Conservation (phyloP, 2,329 filamentous ascomycete species). For the Elsinoe perseae region DNA sequence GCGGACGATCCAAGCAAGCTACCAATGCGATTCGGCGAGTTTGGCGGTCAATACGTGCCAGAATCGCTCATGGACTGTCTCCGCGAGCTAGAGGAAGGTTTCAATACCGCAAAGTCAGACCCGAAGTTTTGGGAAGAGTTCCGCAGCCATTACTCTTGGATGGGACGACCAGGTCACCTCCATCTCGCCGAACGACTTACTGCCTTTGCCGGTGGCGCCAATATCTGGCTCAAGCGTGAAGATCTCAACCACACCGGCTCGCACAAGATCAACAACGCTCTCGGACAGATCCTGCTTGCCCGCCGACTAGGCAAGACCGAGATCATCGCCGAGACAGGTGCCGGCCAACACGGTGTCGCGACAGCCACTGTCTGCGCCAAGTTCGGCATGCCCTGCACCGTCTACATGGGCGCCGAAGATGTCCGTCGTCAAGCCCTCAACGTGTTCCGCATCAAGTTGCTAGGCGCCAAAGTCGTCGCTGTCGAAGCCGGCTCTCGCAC, state of each 20-base stretch:
- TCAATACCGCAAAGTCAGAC: slow-evolving; percentile 79
- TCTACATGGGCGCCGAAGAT: slow-evolving; percentile 98
- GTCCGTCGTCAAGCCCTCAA: slow-evolving; percentile 93
- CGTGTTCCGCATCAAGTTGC: slow-evolving; percentile 95
- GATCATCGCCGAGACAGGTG: slow-evolving; percentile 96
- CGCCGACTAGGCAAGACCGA: slow-evolving; percentile 83
- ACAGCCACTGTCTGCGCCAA: slow-evolving; percentile 97
- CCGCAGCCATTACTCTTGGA: slow-evolving; percentile 91
- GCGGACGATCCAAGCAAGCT: slow-evolving; percentile 48
- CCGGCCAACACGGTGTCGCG: slow-evolving; percentile 94
- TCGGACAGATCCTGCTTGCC: slow-evolving; percentile 86
- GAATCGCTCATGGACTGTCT: slow-evolving; percentile 98
- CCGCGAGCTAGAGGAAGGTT: slow-evolving; percentile 80
- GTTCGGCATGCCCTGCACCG: slow-evolving; percentile 95
- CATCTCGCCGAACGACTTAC: slow-evolving; percentile 85
- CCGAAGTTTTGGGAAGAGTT: slow-evolving; percentile 96
- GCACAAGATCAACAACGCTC: slow-evolving; percentile 98
- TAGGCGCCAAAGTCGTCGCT: slow-evolving; percentile 85
- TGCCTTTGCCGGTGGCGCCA: slow-evolving; percentile 80
- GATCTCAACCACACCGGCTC: slow-evolving; percentile 96
- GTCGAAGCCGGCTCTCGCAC: slow-evolving; percentile 80
- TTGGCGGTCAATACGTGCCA: slow-evolving; percentile 94
- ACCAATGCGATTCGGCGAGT: slow-evolving; percentile 85
- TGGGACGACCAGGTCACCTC: slow-evolving; percentile 86
- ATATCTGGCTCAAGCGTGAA: slow-evolving; percentile 96